These are phyloP conservation scores for Rachicladosporium sp. DNA, from an alignment of 2,329 filamentous ascomycete genomes.

Conservation along the genomic window DNA sequence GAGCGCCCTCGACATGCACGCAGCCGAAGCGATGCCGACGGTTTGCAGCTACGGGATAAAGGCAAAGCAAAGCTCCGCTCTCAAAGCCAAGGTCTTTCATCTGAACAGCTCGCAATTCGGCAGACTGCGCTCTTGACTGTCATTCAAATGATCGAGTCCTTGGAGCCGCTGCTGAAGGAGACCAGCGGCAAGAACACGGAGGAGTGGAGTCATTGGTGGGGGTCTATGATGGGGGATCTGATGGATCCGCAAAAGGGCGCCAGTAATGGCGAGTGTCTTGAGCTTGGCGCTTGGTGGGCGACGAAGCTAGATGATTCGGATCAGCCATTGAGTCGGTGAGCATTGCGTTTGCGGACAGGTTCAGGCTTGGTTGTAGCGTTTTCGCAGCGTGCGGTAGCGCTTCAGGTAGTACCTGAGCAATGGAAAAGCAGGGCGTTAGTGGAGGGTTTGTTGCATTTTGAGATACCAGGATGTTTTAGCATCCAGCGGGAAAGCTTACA, in stretches of 20 bases:
- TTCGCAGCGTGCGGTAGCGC: conserved; percentile 71
- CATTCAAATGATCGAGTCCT: conserved; percentile 69
- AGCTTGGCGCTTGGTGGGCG: conserved; percentile 54
- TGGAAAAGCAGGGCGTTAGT: not conserved
- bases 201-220: conserved; percentile 85
- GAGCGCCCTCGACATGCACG: conserved; percentile 31
- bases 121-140: conserved; percentile 68
- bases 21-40: no score
- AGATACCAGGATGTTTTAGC: no score
- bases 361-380: conserved; percentile 48
- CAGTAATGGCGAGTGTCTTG: conserved; percentile 72
- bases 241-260: conserved; percentile 61
- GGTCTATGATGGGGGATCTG: conserved; percentile 74
- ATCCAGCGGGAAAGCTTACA: conserved; percentile 48
- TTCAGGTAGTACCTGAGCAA: conserved; percentile 77
- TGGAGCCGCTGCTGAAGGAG: conserved; percentile 73
- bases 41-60: no score
- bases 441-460: no score
- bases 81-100: conserved; percentile 8
- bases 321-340: not conserved
- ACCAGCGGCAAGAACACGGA: conserved; percentile 76
- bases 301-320: conserved; percentile 29
- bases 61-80: conserved; percentile 13
- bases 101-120: conserved; percentile 58
- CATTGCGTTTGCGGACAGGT: not conserved